Evolutionary conservation across 805 yeast genomes (phyloP), one percentile per base, ranked within the genome.

Genomic region (Metschnikowia gelsemii): DNA sequence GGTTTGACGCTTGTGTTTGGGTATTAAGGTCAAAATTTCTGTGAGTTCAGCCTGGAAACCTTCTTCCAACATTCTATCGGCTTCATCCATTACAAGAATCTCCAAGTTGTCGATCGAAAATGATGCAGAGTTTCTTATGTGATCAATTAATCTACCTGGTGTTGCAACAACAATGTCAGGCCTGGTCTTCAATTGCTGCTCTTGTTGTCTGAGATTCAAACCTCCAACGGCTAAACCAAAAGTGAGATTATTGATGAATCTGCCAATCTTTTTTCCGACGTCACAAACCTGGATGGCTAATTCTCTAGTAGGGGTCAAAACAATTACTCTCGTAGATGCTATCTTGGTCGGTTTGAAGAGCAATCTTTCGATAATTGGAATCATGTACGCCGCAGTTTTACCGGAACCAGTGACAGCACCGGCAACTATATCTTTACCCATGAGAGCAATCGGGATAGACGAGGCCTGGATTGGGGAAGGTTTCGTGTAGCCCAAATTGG

Each of bases 321-420:
- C 87, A 30, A 93, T 76, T 14, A 93, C 99, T 61, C 97, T 78
- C 2, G 98, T 90, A 1, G 95, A 78, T 0, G 96, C 84, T 4
- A 86, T 68, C 56, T 86, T 86, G 40, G 87, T 75, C 9, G 98
- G 96, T 55, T 93, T 87, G 66, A 83, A 91, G 22, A 93, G 67
- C 25, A 93, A 72, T 66, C 99, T 81, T 67, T 93, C 99, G 46
- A 93, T 79, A 32, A 90, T 87, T 11, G 99, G 99, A 41, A 93
- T 85, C 84, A 93, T 82, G 61, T 88, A 93, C 1, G 99, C 99
- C 2, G 97, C 99, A 18, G 99, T 93, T 63, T 93, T 93, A 77
- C 99, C 99, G 16, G 98, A 91, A 70, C 99, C 99, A 4, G 99
- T 93, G 18, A 87, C 96, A 25, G 99, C 99, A 72, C 98, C 98